A percentile compares a stretch with the other conserved stretches of the same genome.
Evolutionary conservation across 1,284 basidiomycete genomes (phyloP).

Genomic region (Puccinia coronata): DNA sequence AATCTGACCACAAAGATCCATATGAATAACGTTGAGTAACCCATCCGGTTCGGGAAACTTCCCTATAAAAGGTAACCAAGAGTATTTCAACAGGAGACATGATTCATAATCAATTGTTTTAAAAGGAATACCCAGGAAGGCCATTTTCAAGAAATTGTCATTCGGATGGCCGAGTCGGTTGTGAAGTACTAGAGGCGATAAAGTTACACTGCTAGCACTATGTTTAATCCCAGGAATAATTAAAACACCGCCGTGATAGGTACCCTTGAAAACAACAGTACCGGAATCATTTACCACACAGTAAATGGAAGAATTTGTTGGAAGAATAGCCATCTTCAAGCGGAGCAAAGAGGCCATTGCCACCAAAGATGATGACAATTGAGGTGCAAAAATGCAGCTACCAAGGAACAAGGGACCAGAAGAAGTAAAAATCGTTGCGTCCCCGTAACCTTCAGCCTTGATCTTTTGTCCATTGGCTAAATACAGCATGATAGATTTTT

Average conservation of each 20-base stretch:
- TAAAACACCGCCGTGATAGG: not conserved
- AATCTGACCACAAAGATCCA: no score
- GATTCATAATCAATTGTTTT: not conserved
- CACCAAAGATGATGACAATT: not conserved
- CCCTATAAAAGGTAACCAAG: not conserved
- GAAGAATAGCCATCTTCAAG: not conserved
- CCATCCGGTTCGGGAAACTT: not conserved
- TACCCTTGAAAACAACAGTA: not conserved
- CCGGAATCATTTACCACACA: not conserved
- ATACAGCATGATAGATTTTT: not conserved
- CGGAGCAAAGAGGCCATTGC: not conserved
- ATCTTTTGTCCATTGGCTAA: not conserved
- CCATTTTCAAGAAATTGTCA: not conserved
- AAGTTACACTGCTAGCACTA: no score
- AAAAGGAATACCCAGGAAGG: not conserved
- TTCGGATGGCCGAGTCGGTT: not conserved
- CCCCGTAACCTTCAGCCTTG: not conserved
- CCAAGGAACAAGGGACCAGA: not conserved
- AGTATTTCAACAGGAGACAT: constrained; percentile 9
- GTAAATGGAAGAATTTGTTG: not conserved
- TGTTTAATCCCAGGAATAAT: no score
- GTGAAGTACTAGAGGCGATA: not conserved
- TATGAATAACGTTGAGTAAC: not conserved
- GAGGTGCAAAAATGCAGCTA: not conserved
- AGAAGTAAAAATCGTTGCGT: not conserved